A percentile compares a stretch with the other conserved stretches of the same genome.
These are phyloP conservation scores for Ulvella scutata DNA, from an alignment of 139 green algal species.

Conservation along the genomic window DNA sequence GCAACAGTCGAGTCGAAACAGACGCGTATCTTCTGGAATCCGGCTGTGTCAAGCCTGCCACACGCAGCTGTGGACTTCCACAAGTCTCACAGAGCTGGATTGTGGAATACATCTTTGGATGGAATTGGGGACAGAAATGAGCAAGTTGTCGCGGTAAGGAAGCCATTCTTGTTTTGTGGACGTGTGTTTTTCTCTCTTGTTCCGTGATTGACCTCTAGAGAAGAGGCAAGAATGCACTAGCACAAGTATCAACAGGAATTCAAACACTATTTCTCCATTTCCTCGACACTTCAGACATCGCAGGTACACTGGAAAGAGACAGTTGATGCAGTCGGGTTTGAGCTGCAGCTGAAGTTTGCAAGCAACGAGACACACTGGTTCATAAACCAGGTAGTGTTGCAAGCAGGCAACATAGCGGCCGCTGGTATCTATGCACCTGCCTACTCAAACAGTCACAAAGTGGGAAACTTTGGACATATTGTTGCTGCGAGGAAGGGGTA, in stretches of 20 bases:
- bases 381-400: not conserved
- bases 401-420: not conserved
- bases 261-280: no score
- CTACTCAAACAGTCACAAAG: not conserved
- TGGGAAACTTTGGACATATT: not conserved
- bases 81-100: not conserved
- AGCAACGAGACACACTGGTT: not conserved
- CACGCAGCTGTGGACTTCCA: not conserved
- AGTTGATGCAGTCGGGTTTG: not conserved
- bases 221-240: no score
- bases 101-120: not conserved
- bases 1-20: not conserved
- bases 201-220: not conserved
- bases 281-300: no score
- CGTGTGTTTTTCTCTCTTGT: not conserved
- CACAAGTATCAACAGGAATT: no score
- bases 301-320: not conserved
- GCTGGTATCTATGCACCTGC: not conserved
- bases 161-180: not conserved
- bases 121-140: not conserved
- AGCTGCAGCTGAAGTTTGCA: not conserved
- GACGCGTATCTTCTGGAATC: not conserved
- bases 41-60: not conserved
- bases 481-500: not conserved
- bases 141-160: not conserved